These are phyloP conservation scores for Tetrahymena malaccensis DNA, from an alignment of 73 alveolate genomes.

Conservation along the genomic window DNA sequence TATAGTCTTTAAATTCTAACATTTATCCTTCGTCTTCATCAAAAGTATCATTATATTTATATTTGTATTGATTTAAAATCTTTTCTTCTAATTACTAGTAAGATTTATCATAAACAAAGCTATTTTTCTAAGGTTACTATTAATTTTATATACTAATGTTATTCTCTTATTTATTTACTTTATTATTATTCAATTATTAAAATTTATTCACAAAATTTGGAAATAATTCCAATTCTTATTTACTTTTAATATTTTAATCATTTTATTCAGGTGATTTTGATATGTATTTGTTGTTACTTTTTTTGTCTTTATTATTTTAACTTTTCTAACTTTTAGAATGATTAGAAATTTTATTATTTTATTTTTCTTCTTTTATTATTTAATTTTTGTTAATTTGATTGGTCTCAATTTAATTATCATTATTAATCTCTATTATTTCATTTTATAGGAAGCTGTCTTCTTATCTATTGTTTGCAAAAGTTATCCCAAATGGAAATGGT, in stretches of 20 bases:
- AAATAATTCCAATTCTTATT: too few relatives aligned
- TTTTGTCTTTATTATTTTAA: too few relatives aligned
- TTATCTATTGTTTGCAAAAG: not conserved
- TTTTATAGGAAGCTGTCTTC: not conserved
- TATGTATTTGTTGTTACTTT: not conserved
- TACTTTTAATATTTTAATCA: not conserved
- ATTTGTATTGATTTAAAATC: not conserved
- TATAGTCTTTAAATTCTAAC: not conserved
- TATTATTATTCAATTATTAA: too few relatives aligned
- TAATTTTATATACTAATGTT: too few relatives aligned
- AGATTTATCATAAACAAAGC: not conserved
- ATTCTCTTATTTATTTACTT: too few relatives aligned
- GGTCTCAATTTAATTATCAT: not conserved
- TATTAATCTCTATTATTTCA: not conserved
- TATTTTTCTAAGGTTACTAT: not conserved
- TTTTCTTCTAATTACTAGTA: not conserved
- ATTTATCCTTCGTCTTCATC: not conserved
- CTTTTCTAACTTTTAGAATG: not conserved
- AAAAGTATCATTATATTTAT: not conserved
- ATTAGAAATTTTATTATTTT: not conserved
- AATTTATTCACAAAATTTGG: too few relatives aligned
- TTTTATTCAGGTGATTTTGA: not conserved
- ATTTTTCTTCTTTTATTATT: too few relatives aligned
- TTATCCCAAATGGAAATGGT: not conserved
- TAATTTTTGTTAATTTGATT: too few relatives aligned